A percentile compares a stretch with the other conserved stretches of the same genome.
Evolutionary conservation across 805 yeast species (phyloP).

Genomic region (Suhomyces tanzawaensis): DNA sequence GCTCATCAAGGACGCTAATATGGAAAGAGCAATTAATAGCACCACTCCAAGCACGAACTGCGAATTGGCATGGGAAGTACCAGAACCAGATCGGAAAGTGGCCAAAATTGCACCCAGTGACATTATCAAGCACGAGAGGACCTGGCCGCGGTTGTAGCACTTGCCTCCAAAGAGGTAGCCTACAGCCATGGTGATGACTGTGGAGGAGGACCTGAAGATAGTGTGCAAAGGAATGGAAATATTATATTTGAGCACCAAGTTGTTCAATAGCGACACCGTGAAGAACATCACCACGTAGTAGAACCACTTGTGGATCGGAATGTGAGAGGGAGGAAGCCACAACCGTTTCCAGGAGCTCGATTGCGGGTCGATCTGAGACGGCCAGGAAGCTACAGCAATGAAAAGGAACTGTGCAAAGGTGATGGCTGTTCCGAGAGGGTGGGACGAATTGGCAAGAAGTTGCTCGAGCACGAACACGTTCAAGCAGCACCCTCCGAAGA

Average conservation of each 20-base stretch:
- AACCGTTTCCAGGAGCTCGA: constrained; percentile 18
- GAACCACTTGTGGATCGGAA: constrained; percentile 46
- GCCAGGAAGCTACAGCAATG: constrained; percentile 38
- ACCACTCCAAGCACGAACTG: constrained; percentile 30
- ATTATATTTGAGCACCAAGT: constrained; percentile 53
- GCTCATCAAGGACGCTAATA: constrained; percentile 56
- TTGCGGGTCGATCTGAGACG: constrained; percentile 33
- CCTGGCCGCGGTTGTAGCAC: constrained; percentile 44
- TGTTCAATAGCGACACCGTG: constrained; percentile 51
- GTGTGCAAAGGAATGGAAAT: constrained; percentile 68
- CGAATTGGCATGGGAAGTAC: background rate
- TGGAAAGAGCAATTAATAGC: constrained; percentile 46
- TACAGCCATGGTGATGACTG: constrained; percentile 57
- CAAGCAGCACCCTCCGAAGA: constrained; percentile 74
- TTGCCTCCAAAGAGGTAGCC: constrained; percentile 49
- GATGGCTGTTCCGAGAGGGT: constrained; percentile 48
- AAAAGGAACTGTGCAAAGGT: constrained; percentile 59
- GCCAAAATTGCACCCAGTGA: constrained; percentile 54
- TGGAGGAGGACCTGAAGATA: constrained; percentile 61
- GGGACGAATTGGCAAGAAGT: constrained; percentile 31
- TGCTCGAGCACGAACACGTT: constrained; percentile 64
- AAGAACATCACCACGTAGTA: constrained; percentile 51
- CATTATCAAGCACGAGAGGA: constrained; percentile 49
- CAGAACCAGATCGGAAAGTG: constrained; percentile 16
- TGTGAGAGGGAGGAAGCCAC: constrained; percentile 28